Base-by-base conservation (phyloP, 2,329 filamentous ascomycete genomes). In the Clarireedia paspali region DNA sequence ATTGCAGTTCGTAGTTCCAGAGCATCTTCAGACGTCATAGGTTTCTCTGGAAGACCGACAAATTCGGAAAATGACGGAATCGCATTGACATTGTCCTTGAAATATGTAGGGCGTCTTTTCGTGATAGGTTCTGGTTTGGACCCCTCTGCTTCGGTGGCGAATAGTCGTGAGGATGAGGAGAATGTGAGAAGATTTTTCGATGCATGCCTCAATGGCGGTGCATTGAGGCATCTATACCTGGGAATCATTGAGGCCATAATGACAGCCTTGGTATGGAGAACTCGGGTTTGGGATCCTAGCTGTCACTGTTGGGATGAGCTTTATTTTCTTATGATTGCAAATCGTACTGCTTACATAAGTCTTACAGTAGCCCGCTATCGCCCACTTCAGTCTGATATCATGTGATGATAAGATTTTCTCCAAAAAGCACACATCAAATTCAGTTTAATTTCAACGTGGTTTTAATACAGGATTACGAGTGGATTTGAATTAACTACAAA, bases 61-160 rank as follows among this genome's bases (percentile, higher is more conserved):
- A 86, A 86, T 46, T 84, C 79, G 51, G 77, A 74, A 60, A 86
- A 78, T 6, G 81, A 73, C 0, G 78, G 79, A 6, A 85, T 73
- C n/a, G 60, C 51, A 50, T 68, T 69, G n/a, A 66, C 30, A 20
- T 61, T 62, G 53, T 70, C 68, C 61, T 70, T 70, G 58, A 70
- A 70, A 47, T 70, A 70, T 45, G 67, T 68, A 30, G 66, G 68
- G 7, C 68, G 66, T 56, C 64, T 56, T 52, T 66, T 66, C 2
- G 64, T 53, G 42, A 58, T 24, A 10, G 63, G 53, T 39, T 62
- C 59, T 38, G 63, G 55, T 5, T 59, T 50, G 47, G 62, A 38
- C 20, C 63, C 56, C 54, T 67, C 67, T 47, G 62, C 65, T 58
- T 67, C 67, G 45, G 64, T 66, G 60, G 65, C 65, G 54, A 69